These are phyloP conservation scores for Dendrobium officinale DNA, from an alignment of 106 monocot species.

Conservation along the genomic window DNA sequence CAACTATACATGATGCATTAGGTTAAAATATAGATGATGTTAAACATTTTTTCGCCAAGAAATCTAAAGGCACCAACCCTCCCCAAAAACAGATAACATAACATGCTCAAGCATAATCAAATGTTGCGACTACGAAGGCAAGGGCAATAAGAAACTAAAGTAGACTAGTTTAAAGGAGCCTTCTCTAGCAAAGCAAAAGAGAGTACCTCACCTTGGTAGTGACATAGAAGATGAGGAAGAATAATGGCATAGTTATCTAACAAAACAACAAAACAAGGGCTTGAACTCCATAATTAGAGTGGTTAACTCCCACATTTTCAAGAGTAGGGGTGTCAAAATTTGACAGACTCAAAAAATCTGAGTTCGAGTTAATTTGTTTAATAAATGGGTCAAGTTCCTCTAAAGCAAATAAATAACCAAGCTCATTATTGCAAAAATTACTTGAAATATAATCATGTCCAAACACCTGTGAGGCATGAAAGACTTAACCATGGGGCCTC, in stretches of 20 bases:
- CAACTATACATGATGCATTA: neutral
- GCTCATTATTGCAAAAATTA: too few relatives aligned
- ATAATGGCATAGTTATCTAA: neutral
- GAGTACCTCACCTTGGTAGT: neutral
- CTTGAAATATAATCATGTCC: neutral
- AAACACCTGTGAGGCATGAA: neutral
- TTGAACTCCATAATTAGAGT: neutral
- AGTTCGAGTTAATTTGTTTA: too few relatives aligned
- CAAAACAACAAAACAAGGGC: neutral
- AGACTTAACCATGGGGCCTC: neutral
- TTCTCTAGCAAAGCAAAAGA: neutral
- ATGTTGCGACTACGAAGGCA: too few relatives aligned
- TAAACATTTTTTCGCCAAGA: neutral
- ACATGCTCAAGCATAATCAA: neutral
- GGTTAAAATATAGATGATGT: neutral
- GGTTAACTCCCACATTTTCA: neutral
- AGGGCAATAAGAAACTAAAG: too few relatives aligned
- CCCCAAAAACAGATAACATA: neutral
- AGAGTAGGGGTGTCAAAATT: too few relatives aligned
- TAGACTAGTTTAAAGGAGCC: too few relatives aligned
- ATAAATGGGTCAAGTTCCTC: too few relatives aligned
- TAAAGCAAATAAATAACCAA: too few relatives aligned
- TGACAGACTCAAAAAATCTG: too few relatives aligned
- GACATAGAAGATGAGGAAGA: neutral
- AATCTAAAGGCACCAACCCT: neutral